Evolutionary conservation across 306 rosid genomes (phyloP), one percentile per base, ranked within the genome.

Genomic region (Pyrus communis): DNA sequence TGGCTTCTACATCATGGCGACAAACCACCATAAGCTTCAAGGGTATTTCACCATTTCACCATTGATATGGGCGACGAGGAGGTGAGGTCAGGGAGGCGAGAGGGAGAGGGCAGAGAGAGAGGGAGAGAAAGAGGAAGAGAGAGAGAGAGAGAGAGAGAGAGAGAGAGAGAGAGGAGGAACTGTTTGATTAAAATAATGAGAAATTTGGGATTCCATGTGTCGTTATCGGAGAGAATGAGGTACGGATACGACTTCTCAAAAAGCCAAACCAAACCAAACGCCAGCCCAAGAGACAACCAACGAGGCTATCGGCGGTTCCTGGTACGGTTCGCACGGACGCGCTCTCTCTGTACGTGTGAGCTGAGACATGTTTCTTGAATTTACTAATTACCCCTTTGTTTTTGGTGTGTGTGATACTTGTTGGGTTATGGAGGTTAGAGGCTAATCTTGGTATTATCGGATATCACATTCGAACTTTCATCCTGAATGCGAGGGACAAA

Each of bases 311-410:
- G 75, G 40, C 57, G 67, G 45, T 62, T 73, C 11, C 67, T 31
- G 23, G 62, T 84, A 84, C 80, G 77, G 87, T 67, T 76, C 79
- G 79, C 86, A 83, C 86, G 86, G 83, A 77, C 64, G 12, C 14
- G 21, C 10, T 31, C 27, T 63, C 58, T 21, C 9, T 28, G 71
- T 67, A 65, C 55, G 46, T 66, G 70, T 23, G 70, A 18, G 22
- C 6, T 15, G n/a, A 25, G 43, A 31, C 22, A 15, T 22, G 66
- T 60, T 14, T 0, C 19, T 60, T 3, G 28, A 60, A 60, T 25
- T 10, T 60, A 23, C 28, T 11, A 25, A 60, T 60, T 11, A 19
- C 28, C 8, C 65, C 27, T 58, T 58, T 11, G 30, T 5, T 58
- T 4, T 11, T 58, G 25, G 63, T 12, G 21, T 22, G 63, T 58